Conservation (phyloP, 2,329 filamentous ascomycete species). For the Graphiopsis chlorocephala region DNA sequence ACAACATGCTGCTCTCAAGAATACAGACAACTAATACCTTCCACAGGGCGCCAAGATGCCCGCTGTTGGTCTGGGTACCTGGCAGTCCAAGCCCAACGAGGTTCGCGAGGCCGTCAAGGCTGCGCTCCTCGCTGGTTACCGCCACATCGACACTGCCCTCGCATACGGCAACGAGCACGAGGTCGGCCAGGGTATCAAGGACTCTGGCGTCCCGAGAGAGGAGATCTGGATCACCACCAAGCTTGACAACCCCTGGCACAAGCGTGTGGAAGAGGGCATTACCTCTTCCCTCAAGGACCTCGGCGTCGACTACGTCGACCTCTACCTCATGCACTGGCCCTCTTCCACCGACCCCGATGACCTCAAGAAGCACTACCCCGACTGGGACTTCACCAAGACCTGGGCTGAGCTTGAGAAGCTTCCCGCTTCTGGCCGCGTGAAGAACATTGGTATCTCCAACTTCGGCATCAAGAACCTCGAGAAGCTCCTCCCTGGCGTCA, state of each 20-base stretch:
- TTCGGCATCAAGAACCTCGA: constrained; percentile 56
- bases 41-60: constrained; percentile 45
- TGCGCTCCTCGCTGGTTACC: constrained; percentile 50
- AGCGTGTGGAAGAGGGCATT: constrained; percentile 33
- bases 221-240: constrained; percentile 42
- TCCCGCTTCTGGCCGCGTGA: constrained; percentile 59
- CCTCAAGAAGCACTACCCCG: constrained; percentile 64
- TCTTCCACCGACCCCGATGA: constrained; percentile 48
- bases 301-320: constrained; percentile 40
- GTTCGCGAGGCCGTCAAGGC: constrained; percentile 40
- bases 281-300: constrained; percentile 41
- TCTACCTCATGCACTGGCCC: constrained; percentile 49
- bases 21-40: constrained; percentile 16
- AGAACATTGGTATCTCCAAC: constrained; percentile 76
- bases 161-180: constrained; percentile 78
- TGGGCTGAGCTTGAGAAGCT: constrained; percentile 68
- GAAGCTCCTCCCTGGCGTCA: constrained; percentile 56
- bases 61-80: constrained; percentile 39
- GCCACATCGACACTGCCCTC: constrained; percentile 59
- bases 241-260: constrained; percentile 40
- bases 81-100: constrained; percentile 37
- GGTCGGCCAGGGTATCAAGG: constrained; percentile 68
- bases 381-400: constrained; percentile 60
- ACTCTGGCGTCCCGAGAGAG: constrained; percentile 33
- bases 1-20: background rate